Evolutionary conservation across 192 early-diverging fungal species (phyloP).

Genomic region (Coemansia sp.): DNA sequence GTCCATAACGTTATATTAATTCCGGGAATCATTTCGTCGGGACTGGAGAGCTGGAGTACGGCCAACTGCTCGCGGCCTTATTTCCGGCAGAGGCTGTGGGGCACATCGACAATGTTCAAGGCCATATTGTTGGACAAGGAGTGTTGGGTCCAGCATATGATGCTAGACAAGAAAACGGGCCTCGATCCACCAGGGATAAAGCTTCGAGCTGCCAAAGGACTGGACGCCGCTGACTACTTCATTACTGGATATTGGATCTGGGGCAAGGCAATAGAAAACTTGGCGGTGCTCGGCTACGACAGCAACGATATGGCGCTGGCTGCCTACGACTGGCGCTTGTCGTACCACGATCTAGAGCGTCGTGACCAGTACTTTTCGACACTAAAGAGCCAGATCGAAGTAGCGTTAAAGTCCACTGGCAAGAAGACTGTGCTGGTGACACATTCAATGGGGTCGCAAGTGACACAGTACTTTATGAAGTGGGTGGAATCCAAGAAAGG

Average conservation of each 20-base stretch:
- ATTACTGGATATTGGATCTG: constrained; percentile 92
- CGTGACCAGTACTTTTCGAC: constrained; percentile 83
- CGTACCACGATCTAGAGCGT: constrained; percentile 73
- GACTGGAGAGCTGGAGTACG: constrained; percentile 88
- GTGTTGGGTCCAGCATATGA: constrained; percentile 84
- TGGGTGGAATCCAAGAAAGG: constrained; percentile 77
- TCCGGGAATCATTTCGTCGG: constrained; percentile 87
- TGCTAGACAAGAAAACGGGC: constrained; percentile 79
- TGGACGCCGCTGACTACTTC: constrained; percentile 91
- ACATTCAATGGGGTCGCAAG: constrained; percentile 63
- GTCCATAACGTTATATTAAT: constrained; percentile 75
- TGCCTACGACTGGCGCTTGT: constrained; percentile 88
- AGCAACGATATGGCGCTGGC: constrained; percentile 86
- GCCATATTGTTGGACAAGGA: constrained; percentile 85
- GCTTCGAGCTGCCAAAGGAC: constrained; percentile 81
- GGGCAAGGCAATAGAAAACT: constrained; percentile 80
- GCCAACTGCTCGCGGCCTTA: constrained; percentile 76
- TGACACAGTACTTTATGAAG: constrained; percentile 83
- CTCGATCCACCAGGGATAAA: constrained; percentile 82
- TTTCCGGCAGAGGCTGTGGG: constrained; percentile 88
- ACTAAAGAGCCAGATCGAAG: constrained; percentile 74
- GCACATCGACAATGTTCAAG: constrained; percentile 80
- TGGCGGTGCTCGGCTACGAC: constrained; percentile 85
- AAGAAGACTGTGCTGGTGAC: constrained; percentile 61
- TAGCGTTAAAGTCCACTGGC: constrained; percentile 49